A percentile compares a stretch with the other conserved stretches of the same genome.
Conservation (phyloP, 768 basidiomycete genomes). For the Suillus paluster region DNA sequence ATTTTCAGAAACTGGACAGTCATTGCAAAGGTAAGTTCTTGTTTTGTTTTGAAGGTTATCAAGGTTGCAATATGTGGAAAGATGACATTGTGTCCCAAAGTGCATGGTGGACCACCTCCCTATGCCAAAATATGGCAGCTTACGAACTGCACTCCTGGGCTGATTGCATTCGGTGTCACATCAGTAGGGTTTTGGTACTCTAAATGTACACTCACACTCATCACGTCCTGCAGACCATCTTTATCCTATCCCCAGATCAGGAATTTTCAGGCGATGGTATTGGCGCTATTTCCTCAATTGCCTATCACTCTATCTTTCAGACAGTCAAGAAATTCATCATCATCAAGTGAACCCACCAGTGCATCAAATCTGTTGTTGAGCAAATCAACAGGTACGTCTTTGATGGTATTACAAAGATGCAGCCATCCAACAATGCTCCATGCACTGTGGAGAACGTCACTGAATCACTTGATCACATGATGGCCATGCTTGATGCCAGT, state of each 20-base stretch:
- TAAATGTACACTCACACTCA: not conserved
- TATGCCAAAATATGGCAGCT: not conserved
- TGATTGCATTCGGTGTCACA: not conserved
- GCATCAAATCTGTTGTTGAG: not conserved
- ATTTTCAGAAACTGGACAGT: not conserved
- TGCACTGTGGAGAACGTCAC: not conserved
- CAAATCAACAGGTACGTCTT: slow-evolving; percentile 6
- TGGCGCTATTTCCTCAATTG: slow-evolving; percentile 5
- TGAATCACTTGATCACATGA: not conserved
- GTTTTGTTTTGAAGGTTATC: slow-evolving; percentile 1
- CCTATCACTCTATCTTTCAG: not conserved
- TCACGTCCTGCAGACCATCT: not conserved
- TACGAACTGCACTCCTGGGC: slow-evolving; percentile 2
- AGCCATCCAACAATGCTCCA: not conserved
- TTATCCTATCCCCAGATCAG: slow-evolving; percentile 3
- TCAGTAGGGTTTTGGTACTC: not conserved
- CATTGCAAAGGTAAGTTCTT: slow-evolving; percentile 4
- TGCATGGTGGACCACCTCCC: not conserved
- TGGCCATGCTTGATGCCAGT: not conserved
- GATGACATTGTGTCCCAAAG: not conserved
- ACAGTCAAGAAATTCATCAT: slow-evolving; percentile 3
- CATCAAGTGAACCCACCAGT: not conserved
- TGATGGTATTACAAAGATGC: not conserved
- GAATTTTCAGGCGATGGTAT: not conserved
- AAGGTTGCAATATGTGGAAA: slow-evolving; percentile 5